Conservation (phyloP, 1,284 basidiomycete species). For the Microbotryum scabiosae region DNA sequence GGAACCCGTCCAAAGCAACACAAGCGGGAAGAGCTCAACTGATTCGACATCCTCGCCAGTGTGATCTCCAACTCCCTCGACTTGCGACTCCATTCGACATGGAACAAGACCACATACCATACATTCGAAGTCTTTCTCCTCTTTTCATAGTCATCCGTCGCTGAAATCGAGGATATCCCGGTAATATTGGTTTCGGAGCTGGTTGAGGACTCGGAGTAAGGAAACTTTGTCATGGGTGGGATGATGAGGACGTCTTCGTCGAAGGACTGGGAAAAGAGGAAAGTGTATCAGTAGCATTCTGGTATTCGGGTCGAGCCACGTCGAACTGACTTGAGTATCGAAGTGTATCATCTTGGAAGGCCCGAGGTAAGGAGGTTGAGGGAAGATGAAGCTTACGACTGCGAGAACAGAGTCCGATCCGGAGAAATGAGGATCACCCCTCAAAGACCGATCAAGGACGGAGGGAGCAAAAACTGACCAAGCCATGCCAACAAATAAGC, state of each 20-base stretch:
- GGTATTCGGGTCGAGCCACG: no score
- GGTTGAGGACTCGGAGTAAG: not conserved
- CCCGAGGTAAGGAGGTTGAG: conserved; percentile 26
- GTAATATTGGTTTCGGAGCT: not conserved
- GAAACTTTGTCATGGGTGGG: conserved; percentile 1
- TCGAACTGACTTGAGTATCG: conserved; percentile 8
- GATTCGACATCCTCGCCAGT: conserved; percentile 5
- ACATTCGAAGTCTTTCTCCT: not conserved
- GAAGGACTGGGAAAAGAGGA: conserved; percentile 7
- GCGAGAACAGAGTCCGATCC: not conserved
- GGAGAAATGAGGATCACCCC: no score
- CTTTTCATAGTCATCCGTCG: not conserved
- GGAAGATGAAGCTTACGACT: conserved; percentile 18
- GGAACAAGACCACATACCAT: conserved; percentile 24
- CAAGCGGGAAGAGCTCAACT: not conserved
- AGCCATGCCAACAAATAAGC: conserved; percentile 14
- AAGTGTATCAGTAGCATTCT: not conserved
- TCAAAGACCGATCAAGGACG: no score
- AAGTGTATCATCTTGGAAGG: not conserved
- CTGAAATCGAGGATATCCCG: conserved; percentile 3
- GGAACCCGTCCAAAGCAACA: not conserved
- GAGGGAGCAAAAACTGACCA: conserved; percentile 2
- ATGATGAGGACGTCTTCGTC: conserved; percentile 16
- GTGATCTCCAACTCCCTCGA: conserved; percentile 19
- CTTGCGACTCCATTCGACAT: conserved; percentile 15